A percentile compares a stretch with the other conserved stretches of the same genome.
Conservation (phyloP, 73 alveolate genomes). For the Paramecium octaurelia region DNA sequence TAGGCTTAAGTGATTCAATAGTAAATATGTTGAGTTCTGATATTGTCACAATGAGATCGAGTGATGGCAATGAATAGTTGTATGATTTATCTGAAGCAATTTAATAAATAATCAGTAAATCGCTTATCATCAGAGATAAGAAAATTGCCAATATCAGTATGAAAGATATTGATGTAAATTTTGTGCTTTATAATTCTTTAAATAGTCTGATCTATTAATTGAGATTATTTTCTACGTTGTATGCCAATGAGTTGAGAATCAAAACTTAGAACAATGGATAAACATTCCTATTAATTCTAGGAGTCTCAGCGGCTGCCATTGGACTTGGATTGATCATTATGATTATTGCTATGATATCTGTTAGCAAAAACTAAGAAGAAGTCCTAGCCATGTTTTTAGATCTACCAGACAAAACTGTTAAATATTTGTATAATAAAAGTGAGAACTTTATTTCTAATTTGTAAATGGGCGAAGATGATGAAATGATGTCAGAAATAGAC, state of each 20-base stretch:
- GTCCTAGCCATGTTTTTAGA: conserved; percentile 52
- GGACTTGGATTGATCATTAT: background rate
- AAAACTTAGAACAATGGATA: background rate
- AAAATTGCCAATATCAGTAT: background rate
- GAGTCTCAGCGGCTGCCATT: background rate
- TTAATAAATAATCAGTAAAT: background rate
- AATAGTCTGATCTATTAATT: background rate
- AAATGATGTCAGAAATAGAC: conserved; percentile 37
- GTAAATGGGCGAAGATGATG: conserved; percentile 61
- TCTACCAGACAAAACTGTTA: conserved; percentile 50
- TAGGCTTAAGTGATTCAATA: background rate
- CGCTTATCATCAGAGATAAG: background rate
- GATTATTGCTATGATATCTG: background rate
- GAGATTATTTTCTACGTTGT: background rate
- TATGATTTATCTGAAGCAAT: background rate
- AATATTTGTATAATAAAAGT: conserved; percentile 38
- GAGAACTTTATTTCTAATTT: conserved; percentile 58
- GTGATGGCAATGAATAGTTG: background rate
- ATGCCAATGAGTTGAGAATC: background rate
- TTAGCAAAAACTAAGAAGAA: conserved; percentile 38
- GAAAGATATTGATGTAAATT: background rate
- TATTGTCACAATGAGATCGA: background rate
- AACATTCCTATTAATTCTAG: background rate
- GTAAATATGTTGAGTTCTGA: background rate
- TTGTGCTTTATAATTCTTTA: background rate